Evolutionary conservation across 1,284 basidiomycete species (phyloP), one percentile per base, ranked within the genome.

Genomic region (Marasmius oreades): DNA sequence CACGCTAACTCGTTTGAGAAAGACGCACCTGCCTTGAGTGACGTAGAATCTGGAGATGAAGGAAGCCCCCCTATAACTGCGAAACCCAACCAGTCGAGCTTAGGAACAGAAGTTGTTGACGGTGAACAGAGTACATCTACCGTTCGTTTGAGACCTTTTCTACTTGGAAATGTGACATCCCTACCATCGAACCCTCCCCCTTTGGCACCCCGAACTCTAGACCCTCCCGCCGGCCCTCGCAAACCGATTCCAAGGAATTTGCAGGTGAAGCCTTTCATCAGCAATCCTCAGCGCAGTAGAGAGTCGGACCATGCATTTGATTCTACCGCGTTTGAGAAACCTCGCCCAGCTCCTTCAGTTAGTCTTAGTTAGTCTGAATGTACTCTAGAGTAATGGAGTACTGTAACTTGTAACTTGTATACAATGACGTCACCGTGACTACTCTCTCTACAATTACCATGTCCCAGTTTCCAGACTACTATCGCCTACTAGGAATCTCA

Each of bases 401-500:
- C 7, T 42, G 39, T 42, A 42, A 7, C 20, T 42, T 20, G 20
- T 42, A 18, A 14, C 7, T 42, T 42, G 16, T 14, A 20, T 20
- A 6, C 7, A 16, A 16, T 55, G 53, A 58, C 48, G 48, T 55
- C 57, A 55, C 37, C 24, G 6, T 14, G 20, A 7, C 26, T 3
- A 20, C 18, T 18, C 36, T 45, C 42, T 43, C 23, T 37, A 52
- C 47, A 8, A 28, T 26, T 26, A 53, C 51, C 55, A 56, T 57
- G 59, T 57, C 56, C 23, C 46, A 50, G 34, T 58, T 92, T 65
- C 87, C 88, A 14, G 87, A 92, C 67, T 92, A 92, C 67, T 92
- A 92, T 67, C 72, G 75, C 28, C 75, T 92, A 24, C 75, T 92
- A 39, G 74, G 74, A 57, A 65, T 93, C 16, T 61, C 77, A 5